phyloP scores from a whole-genome alignment of 805 yeast genomes.

The Pichia cephalocereana region DNA sequence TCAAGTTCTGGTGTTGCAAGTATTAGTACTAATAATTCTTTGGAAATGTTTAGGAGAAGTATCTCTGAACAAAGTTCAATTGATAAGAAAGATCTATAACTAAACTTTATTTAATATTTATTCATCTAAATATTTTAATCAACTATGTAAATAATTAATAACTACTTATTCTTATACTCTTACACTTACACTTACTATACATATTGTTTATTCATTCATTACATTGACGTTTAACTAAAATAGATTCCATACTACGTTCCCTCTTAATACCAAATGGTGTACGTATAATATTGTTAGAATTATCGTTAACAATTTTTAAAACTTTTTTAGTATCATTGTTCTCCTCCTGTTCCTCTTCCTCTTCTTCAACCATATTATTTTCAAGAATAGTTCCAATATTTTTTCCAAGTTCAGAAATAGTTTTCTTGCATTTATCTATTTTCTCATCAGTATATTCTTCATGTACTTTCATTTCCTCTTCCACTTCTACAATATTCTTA shows the following conservation, averaged over 20 bases:
- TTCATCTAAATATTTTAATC: too few species aligned
- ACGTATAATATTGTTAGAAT: not conserved
- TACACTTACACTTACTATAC: too few species aligned
- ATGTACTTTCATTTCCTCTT: not conserved
- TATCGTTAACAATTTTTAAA: not conserved
- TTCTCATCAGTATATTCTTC: not conserved
- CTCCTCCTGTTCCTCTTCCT: not conserved
- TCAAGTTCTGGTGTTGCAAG: conserved; percentile 32
- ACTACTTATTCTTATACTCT: not conserved
- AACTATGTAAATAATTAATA: too few species aligned
- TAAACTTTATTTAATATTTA: too few species aligned
- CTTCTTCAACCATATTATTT: not conserved
- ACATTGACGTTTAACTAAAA: not conserved
- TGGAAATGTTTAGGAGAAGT: conserved; percentile 37
- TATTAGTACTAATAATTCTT: conserved; percentile 27
- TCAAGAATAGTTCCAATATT: not conserved
- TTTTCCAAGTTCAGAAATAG: not conserved
- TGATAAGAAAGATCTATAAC: not conserved
- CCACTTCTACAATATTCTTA: not conserved
- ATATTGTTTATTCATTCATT: not conserved
- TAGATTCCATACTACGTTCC: not conserved
- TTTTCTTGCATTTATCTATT: not conserved
- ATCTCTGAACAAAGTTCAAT: conserved; percentile 14
- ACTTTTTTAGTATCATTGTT: not conserved
- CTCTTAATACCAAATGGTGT: not conserved